Conservation (phyloP, 495 filamentous ascomycete genomes). For the Neurospora pannonica region DNA sequence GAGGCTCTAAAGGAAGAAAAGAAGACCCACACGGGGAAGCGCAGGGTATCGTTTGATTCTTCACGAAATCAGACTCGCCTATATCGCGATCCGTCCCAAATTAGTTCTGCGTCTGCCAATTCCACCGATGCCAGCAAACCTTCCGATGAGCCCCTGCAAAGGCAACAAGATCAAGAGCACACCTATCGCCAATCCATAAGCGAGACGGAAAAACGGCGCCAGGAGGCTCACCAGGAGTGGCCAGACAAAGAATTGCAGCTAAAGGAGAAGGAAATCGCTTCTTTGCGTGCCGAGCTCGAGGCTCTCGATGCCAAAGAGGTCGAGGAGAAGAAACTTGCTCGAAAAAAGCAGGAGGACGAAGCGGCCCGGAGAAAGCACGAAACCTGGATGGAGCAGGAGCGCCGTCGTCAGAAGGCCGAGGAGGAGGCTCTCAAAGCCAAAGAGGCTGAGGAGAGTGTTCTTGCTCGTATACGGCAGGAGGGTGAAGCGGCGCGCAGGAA, state of each 20-base stretch:
- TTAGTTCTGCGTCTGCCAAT: background rate
- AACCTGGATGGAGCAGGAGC: background rate
- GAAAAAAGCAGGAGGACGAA: background rate
- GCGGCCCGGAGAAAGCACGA: background rate
- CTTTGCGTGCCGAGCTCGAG: background rate
- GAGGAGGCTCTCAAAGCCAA: background rate
- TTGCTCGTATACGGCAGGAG: background rate
- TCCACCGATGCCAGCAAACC: background rate
- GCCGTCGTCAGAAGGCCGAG: background rate
- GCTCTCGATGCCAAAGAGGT: background rate
- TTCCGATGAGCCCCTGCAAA: background rate
- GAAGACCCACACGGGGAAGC: background rate
- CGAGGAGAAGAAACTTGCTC: background rate
- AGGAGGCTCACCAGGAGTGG: too few relatives aligned
- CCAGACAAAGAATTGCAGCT: too few relatives aligned
- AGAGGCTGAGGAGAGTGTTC: background rate
- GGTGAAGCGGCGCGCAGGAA: background rate
- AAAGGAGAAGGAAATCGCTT: background rate
- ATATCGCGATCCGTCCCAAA: too few relatives aligned
- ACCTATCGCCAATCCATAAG: too few relatives aligned
- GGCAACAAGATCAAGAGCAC: too few relatives aligned
- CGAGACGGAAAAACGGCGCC: too few relatives aligned
- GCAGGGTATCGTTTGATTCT: background rate
- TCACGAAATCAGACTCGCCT: background rate
- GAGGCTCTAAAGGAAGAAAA: background rate